phyloP scores from a whole-genome alignment of 2,329 filamentous ascomycete genomes.

The Penicillium sp. region DNA sequence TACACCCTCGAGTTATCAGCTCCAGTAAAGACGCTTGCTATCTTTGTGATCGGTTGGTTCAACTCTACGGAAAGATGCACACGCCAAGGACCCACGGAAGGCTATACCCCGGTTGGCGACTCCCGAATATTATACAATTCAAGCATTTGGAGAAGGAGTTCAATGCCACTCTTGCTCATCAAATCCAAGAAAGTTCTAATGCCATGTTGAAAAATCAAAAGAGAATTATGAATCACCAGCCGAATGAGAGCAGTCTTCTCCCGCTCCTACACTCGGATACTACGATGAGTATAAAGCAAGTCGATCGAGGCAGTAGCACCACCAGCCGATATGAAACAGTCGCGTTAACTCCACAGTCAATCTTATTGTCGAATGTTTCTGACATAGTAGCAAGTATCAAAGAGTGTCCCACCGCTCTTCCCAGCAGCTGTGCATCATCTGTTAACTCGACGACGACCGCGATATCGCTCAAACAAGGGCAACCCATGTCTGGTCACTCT shows the following conservation, averaged over 20 bases:
- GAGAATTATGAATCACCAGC: not conserved
- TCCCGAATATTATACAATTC: not conserved
- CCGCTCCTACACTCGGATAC: not conserved
- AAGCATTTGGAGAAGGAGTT: not conserved
- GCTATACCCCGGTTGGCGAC: not conserved
- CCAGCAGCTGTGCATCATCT: no score
- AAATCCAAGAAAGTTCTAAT: not conserved
- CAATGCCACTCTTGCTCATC: not conserved
- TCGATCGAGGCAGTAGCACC: not conserved
- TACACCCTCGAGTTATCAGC: constrained; percentile 17
- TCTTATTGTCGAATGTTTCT: not conserved
- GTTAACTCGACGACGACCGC: no score
- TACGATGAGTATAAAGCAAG: not conserved
- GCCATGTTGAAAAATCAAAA: not conserved
- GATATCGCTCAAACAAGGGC: no score
- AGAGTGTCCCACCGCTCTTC: no score
- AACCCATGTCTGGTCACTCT: no score
- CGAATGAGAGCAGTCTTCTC: not conserved
- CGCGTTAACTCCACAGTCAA: no score
- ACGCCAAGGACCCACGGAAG: not conserved
- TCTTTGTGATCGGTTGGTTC: not conserved
- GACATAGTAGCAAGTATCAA: no score
- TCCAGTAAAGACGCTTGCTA: constrained; percentile 22
- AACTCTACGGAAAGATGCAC: not conserved
- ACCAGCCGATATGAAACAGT: no score